Evolutionary conservation across 1,139 yeast genomes (phyloP), one percentile per base, ranked within the genome.

Genomic region (Citeromyces siamensis): DNA sequence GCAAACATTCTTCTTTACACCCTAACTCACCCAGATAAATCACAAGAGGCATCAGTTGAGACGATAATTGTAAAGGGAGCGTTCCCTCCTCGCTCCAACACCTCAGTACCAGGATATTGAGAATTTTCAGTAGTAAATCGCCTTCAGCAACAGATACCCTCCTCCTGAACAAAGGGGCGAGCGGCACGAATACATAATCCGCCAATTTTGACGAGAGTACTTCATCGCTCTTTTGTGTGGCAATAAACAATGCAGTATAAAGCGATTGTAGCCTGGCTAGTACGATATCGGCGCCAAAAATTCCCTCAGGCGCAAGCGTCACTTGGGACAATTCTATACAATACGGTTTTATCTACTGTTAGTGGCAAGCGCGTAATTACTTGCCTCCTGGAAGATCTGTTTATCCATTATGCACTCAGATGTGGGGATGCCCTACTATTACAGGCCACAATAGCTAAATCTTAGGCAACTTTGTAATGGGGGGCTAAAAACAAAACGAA

Each of bases 181-280:
- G 45, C 0, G 86, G 85, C 19, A 73, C 67, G 50, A 75, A 76
- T 2, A 77, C 61, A 42, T 76, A 75, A 44, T 77, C 83, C 0
- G 79, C 82, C 16, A 76, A 50, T 23, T 59, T 59, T 0, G 60
- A 46, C 0, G 72, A 58, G 14, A 32, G 16, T 6, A 12, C 13
- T 10, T 31, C 20, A 7, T 10, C 16, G 17, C 27, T 32, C 7
- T 29, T 6, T 16, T 32, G 19, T n/a, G n/a, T n/a, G n/a, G n/a
- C n/a, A n/a, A n/a, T n/a, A n/a, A n/a, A n/a, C 17, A 31, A 32
- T 13, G 18, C 32, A n/a, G 20, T 19, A 7, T 26, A 19, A 13
- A 37, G 34, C 21, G 42, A 42, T 14, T n/a, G 16, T 6, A 32
- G 23, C 12, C 18, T 22, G n/a, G 19, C 18, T 7, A 17, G 12